Base-by-base conservation (phyloP, 805 yeast species). In the Kodamaea kaohsiungensis region DNA sequence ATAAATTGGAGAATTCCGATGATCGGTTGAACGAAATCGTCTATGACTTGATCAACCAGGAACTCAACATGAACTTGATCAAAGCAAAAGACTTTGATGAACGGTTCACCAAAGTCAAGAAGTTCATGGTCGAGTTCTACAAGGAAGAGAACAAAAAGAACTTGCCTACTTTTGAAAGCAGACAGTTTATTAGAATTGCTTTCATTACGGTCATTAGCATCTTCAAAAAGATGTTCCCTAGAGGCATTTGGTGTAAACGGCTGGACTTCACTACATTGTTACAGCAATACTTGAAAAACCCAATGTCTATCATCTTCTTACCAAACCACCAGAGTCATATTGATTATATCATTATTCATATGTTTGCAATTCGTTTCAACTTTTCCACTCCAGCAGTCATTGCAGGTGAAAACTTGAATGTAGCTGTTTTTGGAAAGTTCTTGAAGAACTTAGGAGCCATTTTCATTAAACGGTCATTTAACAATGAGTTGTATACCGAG, bases 381-480 rank as follows among this genome's bases (percentile, higher is more conserved):
- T 65, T 84, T 52, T 72, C 86, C 2, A 65, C 77, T 9, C 88
- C 88, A 1, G 67, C 78, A 4, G 86, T 84, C 6, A 80, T 84
- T 38, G 88, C 88, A 1, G 88, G 88, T n/a, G 87, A 84, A 49
- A 84, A 84, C 63, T 76, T 84, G 61, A 83, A 84, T 60, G 83
- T 84, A 46, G 81, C 86, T 1, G 68, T 83, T 6, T 73, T 84
- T 47, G 86, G 86, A 3, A 67, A 70, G 7, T 67, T 81, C 50
- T 68, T 84, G 58, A 77, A 80, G 53, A 75, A 66, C 27, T 62
- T 76, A 50, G 88, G 88, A 1, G 87, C 85, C 15, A 76, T 83
- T 58, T 84, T 77, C 70, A 84, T 84, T 60, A 77, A 84, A 51
- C 71, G 88, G 45, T 69, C 75, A 10, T 75, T 76, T 59, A 73